Evolutionary conservation across 805 yeast species (phyloP).

Genomic region (Candida lessepsii): DNA sequence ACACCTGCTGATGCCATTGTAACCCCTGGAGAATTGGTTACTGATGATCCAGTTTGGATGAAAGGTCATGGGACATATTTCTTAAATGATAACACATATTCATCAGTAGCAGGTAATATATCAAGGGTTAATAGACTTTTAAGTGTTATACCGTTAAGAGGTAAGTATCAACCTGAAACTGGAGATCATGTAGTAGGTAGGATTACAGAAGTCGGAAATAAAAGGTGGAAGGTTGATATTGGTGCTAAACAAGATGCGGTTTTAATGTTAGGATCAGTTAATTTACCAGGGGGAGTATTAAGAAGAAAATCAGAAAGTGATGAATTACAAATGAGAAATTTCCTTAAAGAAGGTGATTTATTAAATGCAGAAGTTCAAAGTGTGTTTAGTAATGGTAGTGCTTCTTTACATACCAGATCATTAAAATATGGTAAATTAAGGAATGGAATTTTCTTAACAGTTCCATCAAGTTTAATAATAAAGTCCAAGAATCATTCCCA

Average conservation of each 20-base stretch:
- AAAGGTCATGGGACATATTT: conserved; percentile 96
- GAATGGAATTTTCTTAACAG: conserved; percentile 79
- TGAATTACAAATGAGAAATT: conserved; percentile 92
- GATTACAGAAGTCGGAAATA: conserved; percentile 88
- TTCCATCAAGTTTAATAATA: conserved; percentile 79
- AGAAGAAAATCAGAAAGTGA: conserved; percentile 93
- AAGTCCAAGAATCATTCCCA: conserved; percentile 87
- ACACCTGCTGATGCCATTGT: conserved; percentile 43
- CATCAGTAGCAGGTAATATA: conserved; percentile 91
- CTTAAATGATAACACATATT: conserved; percentile 69
- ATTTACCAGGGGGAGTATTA: conserved; percentile 94
- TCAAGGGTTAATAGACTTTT: conserved; percentile 82
- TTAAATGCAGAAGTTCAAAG: conserved; percentile 95
- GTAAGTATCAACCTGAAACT: conserved; percentile 88
- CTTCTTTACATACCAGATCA: conserved; percentile 92
- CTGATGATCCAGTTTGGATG: conserved; percentile 97
- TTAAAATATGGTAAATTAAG: conserved; percentile 92
- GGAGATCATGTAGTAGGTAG: conserved; percentile 97
- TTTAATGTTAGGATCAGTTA: conserved; percentile 90
- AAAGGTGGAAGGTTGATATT: conserved; percentile 95
- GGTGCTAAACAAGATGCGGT: conserved; percentile 95
- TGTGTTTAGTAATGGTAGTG: conserved; percentile 84
- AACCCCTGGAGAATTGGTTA: conserved; percentile 95
- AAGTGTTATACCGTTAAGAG: conserved; percentile 81
- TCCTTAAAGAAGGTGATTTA: conserved; percentile 93